Conservation (phyloP, 2,329 filamentous ascomycete species). For the Diaporthe ampelina region DNA sequence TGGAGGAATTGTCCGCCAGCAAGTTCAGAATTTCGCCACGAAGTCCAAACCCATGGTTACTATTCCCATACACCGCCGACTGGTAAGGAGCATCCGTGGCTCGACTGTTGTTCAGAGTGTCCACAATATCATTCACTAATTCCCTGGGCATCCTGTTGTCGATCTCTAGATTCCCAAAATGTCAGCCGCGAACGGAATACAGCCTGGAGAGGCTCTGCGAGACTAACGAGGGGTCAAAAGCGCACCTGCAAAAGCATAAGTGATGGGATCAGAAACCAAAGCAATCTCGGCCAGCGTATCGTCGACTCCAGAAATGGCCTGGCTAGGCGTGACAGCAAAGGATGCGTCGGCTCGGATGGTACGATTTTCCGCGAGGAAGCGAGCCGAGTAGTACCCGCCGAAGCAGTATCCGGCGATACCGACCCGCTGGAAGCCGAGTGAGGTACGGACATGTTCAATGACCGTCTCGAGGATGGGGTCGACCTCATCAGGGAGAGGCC, state of each 20-base stretch:
- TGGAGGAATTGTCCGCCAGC: constrained; percentile 45
- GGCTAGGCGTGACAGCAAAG: constrained; percentile 74
- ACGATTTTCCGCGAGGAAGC: constrained; percentile 59
- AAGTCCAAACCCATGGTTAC: constrained; percentile 81
- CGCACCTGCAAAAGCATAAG: constrained; percentile 4
- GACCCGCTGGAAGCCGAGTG: constrained; percentile 65
- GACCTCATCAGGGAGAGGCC: constrained; percentile 57
- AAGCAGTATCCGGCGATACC: constrained; percentile 76
- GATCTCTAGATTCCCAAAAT: constrained; percentile 61
- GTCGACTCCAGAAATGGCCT: neutral
- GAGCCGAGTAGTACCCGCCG: constrained; percentile 69
- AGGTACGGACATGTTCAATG: constrained; percentile 60
- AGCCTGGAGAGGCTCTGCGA: constrained; percentile 52
- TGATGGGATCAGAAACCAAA: neutral
- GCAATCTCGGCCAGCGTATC: constrained; percentile 4
- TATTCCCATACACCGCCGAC: constrained; percentile 77
- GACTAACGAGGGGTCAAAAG: neutral
- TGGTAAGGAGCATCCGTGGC: constrained; percentile 70
- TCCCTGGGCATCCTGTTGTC: constrained; percentile 71
- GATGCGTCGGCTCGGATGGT: constrained; percentile 69
- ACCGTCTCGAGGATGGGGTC: constrained; percentile 62
- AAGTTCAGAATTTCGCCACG: constrained; percentile 65
- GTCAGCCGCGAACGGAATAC: constrained; percentile 51
- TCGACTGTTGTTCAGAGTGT: constrained; percentile 63
- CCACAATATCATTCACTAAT: constrained; percentile 70